Base-by-base conservation (phyloP, 2,329 filamentous ascomycete species). In the Diplocarpon rosae region DNA sequence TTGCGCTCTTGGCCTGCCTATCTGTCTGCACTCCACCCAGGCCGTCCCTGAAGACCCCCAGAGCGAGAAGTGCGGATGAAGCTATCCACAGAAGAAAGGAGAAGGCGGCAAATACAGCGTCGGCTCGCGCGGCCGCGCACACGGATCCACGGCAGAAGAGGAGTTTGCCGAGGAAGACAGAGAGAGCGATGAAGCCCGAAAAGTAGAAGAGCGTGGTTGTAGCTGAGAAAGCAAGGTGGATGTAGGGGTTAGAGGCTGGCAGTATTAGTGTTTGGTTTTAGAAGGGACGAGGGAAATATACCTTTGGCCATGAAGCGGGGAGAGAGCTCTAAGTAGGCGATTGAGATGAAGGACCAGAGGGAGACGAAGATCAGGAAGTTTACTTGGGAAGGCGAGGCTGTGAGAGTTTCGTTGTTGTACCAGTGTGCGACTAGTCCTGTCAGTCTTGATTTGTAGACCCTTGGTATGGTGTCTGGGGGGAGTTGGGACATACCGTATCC, bases 311-410 rank as follows among this genome's bases (percentile, higher is more conserved):
- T 49, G 44, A 61, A 70, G 37, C 68, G 66, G 5, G 72, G 68
- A 9, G 67, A 59, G 31, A 72, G 39, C 55, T 75, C 73, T 15
- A 78, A 66, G 55, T 76, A 76, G 39, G 62, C 57, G 42, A 79
- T 59, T 8, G 76, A 77, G 42, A 77, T 17, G 31, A 79, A 58
- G 24, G 75, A 73, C 55, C 74, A 70, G 35, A 74, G 51, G 1
- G 74, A 69, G 20, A 65, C 66, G 56, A 75, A 73, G 54, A 80
- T 62, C 50, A 80, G 62, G 59, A 78, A 78, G 64, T 70, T 73
- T 62, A 80, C 62, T 49, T 76, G 69, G 3, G 68, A 64, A 0
- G 77, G 76, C n/a, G 75, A 69, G 14, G 67, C 53, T 3, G 68
- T 69, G 51, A 69, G 65, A 56, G 73, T 81, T 55, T 75, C 65